Conservation (phyloP, 306 rosid species). For the Boehmeria nivea region DNA sequence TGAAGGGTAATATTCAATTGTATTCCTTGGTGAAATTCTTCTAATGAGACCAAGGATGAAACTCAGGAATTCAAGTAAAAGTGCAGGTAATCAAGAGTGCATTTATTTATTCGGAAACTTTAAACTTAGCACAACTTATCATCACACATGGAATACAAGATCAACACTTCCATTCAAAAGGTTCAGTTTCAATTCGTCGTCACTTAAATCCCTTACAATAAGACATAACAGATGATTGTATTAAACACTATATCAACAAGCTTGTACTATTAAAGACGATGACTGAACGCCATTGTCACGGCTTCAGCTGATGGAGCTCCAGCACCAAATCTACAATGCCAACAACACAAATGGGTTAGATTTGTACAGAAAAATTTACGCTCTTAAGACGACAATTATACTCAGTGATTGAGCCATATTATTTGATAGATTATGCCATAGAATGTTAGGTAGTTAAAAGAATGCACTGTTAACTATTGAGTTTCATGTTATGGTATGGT, state of each 20-base stretch:
- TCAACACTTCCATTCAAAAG: neutral
- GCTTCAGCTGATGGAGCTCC: slow-evolving; percentile 62
- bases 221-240: slow-evolving; percentile 24
- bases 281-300: slow-evolving; percentile 12
- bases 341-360: slow-evolving; percentile 30
- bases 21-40: too few relatives aligned
- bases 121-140: slow-evolving; percentile 28
- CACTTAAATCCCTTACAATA: slow-evolving; percentile 19
- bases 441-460: too few relatives aligned
- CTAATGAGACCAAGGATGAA: neutral
- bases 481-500: too few relatives aligned
- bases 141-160: slow-evolving; percentile 19
- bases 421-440: too few relatives aligned
- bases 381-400: too few relatives aligned
- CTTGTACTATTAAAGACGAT: slow-evolving; percentile 21
- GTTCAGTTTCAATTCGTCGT: slow-evolving; percentile 5
- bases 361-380: too few relatives aligned
- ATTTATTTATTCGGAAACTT: slow-evolving; percentile 17
- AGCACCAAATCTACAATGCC: slow-evolving; percentile 80
- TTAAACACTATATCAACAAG: slow-evolving; percentile 33
- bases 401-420: too few relatives aligned
- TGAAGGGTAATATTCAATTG: too few relatives aligned
- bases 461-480: too few relatives aligned
- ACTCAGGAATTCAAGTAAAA: slow-evolving; percentile 12
- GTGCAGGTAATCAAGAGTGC: slow-evolving; percentile 16